Conservation (phyloP, 2,329 filamentous ascomycete species). For the Ophiosphaerella korrae region DNA sequence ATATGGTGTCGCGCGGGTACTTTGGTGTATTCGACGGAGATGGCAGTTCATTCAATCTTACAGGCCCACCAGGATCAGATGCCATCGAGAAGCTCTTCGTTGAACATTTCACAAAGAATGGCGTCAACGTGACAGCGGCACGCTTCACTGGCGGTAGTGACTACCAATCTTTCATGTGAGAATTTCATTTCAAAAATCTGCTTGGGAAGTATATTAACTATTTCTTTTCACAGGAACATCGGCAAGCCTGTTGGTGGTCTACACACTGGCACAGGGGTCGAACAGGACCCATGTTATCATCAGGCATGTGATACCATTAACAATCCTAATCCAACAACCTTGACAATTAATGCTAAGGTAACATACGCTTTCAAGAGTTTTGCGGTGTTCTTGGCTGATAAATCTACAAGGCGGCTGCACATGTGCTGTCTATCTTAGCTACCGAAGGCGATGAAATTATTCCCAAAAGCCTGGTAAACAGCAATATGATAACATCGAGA, state of each 20-base stretch:
- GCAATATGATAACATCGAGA: constrained; percentile 33
- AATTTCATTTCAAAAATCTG: no score
- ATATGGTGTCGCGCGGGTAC: constrained; percentile 49
- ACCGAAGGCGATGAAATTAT: constrained; percentile 40
- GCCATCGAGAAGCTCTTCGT: constrained; percentile 46
- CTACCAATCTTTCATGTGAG: constrained; percentile 46
- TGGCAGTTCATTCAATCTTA: constrained; percentile 40
- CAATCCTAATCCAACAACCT: constrained; percentile 45
- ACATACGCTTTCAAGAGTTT: constrained; percentile 13
- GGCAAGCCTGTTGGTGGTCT: constrained; percentile 49
- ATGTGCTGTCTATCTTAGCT: constrained; percentile 42
- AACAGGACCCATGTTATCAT: constrained; percentile 49
- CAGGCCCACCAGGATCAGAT: constrained; percentile 41
- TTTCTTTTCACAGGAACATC: constrained; percentile 19
- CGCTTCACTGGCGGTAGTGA: constrained; percentile 48
- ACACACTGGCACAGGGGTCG: constrained; percentile 48
- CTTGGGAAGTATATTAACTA: no score
- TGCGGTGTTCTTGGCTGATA: constrained; percentile 5
- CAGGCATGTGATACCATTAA: constrained; percentile 46
- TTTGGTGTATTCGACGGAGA: constrained; percentile 49
- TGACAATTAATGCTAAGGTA: constrained; percentile 46
- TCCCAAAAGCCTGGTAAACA: constrained; percentile 41
- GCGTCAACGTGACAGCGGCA: constrained; percentile 45
- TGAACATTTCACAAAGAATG: constrained; percentile 41
- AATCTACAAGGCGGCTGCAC: constrained; percentile 35